Evolutionary conservation across 2,329 filamentous ascomycete genomes (phyloP).

Genomic region (Ophiocordyceps robertsii): DNA sequence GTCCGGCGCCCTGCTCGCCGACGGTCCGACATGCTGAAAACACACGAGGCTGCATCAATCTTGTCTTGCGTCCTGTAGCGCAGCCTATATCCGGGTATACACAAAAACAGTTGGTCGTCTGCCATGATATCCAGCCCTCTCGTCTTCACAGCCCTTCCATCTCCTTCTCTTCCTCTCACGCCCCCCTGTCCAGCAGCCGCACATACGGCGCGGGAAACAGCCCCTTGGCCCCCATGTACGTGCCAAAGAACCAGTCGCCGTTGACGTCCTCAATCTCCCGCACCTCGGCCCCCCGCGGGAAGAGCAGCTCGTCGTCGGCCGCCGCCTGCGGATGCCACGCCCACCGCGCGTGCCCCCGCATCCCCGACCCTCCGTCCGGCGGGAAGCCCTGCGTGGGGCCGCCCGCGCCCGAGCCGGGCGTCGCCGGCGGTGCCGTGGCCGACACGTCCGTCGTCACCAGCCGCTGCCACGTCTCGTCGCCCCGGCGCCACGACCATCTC

Average conservation of each 20-base stretch:
- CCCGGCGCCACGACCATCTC: constrained; percentile 38
- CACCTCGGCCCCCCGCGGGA: constrained; percentile 73
- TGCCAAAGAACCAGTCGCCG: constrained; percentile 79
- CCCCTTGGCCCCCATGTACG: constrained; percentile 68
- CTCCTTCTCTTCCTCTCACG: neutral
- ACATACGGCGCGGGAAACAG: constrained; percentile 75
- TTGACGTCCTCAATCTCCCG: constrained; percentile 77
- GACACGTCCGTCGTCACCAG: constrained; percentile 39
- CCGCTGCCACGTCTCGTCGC: constrained; percentile 25
- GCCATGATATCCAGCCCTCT: no score
- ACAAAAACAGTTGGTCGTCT: no score
- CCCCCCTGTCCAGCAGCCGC: constrained; percentile 18
- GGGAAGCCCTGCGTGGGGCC: constrained; percentile 38
- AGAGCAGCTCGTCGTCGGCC: constrained; percentile 63
- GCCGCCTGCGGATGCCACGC: constrained; percentile 58
- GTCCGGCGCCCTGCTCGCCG: no score
- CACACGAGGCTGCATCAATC: no score
- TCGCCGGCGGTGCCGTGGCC: constrained; percentile 23
- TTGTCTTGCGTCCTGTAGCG: no score
- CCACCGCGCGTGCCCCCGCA: constrained; percentile 54
- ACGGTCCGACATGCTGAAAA: no score
- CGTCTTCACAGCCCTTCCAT: neutral
- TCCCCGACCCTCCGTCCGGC: constrained; percentile 60
- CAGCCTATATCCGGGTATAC: no score
- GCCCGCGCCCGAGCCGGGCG: constrained; percentile 12